Conservation (phyloP, 164 flowering plant genomes). For the Vitis cinerea region DNA sequence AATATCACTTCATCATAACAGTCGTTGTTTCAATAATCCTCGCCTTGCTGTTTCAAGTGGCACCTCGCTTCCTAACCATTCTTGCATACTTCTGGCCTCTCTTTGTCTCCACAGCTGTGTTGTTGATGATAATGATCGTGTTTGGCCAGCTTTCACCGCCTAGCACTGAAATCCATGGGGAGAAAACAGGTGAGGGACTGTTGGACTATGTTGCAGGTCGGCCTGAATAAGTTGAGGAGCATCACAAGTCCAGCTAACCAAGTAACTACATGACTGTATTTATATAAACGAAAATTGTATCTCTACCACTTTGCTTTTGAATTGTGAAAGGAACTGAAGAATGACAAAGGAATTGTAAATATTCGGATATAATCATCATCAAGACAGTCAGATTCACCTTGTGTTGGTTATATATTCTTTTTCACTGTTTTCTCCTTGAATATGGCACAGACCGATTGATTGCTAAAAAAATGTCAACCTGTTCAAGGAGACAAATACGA, state of each 20-base stretch:
- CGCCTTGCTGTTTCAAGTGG: slow-evolving; percentile 23
- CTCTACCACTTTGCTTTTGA: neutral
- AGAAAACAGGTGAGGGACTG: slow-evolving; percentile 57
- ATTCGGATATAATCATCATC: neutral
- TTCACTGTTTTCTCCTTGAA: neutral
- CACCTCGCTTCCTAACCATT: slow-evolving; percentile 57
- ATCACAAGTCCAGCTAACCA: neutral
- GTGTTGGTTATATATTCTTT: neutral
- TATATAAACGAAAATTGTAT: neutral
- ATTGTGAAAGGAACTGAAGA: slow-evolving; percentile 4
- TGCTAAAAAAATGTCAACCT: too few species aligned
- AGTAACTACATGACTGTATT: neutral
- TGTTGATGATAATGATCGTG: slow-evolving; percentile 41
- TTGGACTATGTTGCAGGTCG: slow-evolving; percentile 63
- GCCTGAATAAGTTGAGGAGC: slow-evolving; percentile 12
- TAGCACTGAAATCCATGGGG: slow-evolving; percentile 30
- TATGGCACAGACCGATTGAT: neutral
- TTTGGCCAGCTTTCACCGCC: slow-evolving; percentile 51
- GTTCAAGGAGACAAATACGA: too few species aligned
- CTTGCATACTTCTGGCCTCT: slow-evolving; percentile 83
- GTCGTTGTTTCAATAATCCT: slow-evolving; percentile 7
- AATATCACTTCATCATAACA: slow-evolving; percentile 20
- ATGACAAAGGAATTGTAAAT: neutral
- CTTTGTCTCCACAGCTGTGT: slow-evolving; percentile 66
- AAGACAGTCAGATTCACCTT: neutral